Evolutionary conservation across 345 rosid genomes (phyloP).

Genomic region (Rhodamnia argentea): DNA sequence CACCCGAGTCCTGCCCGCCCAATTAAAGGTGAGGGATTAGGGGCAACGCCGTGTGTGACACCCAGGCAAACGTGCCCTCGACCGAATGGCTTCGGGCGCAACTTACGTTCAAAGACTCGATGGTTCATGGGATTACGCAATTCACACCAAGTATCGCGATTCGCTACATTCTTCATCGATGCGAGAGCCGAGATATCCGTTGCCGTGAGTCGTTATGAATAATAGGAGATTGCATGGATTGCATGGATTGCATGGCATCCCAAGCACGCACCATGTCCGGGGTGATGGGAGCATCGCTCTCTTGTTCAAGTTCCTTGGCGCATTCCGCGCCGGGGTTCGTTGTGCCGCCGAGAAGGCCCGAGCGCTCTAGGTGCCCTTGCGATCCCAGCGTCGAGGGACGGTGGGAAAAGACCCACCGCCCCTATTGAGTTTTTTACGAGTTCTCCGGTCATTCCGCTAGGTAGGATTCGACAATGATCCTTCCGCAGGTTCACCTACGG

Average conservation of each 20-base stretch:
- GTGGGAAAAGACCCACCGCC: too few species aligned
- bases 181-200: background rate
- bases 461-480: too few species aligned
- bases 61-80: background rate
- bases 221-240: background rate
- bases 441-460: too few species aligned
- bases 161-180: background rate
- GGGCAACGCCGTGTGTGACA: background rate
- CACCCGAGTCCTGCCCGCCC: too few species aligned
- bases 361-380: too few species aligned
- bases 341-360: too few species aligned
- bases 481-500: too few species aligned
- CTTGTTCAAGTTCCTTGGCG: background rate
- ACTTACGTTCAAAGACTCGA: background rate
- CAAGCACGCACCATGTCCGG: background rate
- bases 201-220: background rate
- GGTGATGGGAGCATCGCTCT: background rate
- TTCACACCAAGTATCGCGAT: background rate
- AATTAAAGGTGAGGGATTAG: too few species aligned
- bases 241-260: background rate
- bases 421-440: too few species aligned
- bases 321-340: background rate
- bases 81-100: background rate
- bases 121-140: slow-evolving; percentile 1
- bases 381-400: too few species aligned